These are phyloP conservation scores for Lachnellula arida DNA, from an alignment of 2,329 filamentous ascomycete genomes.

Conservation along the genomic window DNA sequence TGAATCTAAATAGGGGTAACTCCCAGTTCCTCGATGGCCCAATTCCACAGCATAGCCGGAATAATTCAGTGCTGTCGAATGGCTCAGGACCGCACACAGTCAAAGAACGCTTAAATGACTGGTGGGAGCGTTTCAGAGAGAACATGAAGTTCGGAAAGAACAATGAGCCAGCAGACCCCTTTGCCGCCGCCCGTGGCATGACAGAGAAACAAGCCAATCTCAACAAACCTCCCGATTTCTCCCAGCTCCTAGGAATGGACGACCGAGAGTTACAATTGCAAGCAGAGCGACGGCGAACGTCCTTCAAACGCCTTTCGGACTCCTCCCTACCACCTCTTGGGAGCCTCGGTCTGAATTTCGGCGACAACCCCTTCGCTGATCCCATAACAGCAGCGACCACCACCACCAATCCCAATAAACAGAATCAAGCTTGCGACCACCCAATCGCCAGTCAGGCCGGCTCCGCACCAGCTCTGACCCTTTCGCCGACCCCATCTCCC, in stretches of 20 bases:
- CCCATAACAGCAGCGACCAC: conserved; percentile 8
- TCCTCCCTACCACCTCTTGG: conserved; percentile 21
- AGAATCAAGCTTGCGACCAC: not conserved
- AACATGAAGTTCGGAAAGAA: conserved; percentile 36
- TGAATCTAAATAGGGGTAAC: conserved; percentile 49
- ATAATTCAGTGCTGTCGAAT: conserved; percentile 30
- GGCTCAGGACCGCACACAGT: conserved; percentile 10
- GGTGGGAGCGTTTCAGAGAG: conserved; percentile 42
- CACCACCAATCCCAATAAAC: not conserved
- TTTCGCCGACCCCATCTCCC: conserved; percentile 22
- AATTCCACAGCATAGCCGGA: conserved; percentile 36
- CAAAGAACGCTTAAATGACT: conserved; percentile 39
- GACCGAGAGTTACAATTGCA: conserved; percentile 25
- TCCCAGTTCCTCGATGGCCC: conserved; percentile 44
- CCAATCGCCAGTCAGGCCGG: not conserved
- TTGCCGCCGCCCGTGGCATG: conserved; percentile 28
- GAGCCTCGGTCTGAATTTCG: conserved; percentile 26
- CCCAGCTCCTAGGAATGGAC: conserved; percentile 26
- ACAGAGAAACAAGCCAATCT: conserved; percentile 23
- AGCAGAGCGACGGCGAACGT: conserved; percentile 21
- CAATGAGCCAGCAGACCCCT: conserved; percentile 36
- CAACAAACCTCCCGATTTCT: conserved; percentile 21
- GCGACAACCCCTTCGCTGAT: conserved; percentile 27
- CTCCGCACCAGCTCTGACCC: not conserved
- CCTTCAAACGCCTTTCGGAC: conserved; percentile 12